Conservation (phyloP, 1,284 basidiomycete species). For the Malassezia japonica region DNA sequence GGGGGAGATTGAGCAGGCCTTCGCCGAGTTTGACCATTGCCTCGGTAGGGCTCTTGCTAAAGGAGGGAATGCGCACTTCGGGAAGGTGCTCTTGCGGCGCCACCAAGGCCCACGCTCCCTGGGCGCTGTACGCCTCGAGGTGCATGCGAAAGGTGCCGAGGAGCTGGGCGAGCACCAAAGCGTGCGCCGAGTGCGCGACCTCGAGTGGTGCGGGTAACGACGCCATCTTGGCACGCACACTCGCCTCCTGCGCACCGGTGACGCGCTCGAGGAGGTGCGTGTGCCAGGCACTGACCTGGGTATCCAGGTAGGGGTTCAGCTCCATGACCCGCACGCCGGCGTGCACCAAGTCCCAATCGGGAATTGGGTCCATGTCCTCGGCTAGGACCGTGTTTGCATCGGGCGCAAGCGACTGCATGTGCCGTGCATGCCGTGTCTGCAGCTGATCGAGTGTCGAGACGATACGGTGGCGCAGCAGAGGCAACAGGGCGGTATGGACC, state of each 20-base stretch:
- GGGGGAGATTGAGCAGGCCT: constrained; percentile 79
- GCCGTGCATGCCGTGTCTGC: constrained; percentile 2
- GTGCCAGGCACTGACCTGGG: background rate
- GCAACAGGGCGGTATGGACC: background rate
- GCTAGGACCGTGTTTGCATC: background rate
- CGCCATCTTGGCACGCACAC: background rate
- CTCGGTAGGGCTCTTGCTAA: constrained; percentile 82
- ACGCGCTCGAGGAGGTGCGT: background rate
- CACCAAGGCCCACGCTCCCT: constrained; percentile 2
- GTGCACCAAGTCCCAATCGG: constrained; percentile 16
- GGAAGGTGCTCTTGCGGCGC: background rate
- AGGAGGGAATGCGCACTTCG: constrained; percentile 61
- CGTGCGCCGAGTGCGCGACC: constrained; percentile 7
- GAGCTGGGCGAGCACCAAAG: constrained; percentile 9
- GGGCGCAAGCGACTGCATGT: background rate
- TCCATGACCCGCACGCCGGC: constrained; percentile 4
- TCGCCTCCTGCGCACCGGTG: background rate
- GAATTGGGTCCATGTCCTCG: constrained; percentile 10
- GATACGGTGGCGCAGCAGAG: background rate
- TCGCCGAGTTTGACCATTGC: constrained; percentile 80
- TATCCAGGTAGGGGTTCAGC: background rate
- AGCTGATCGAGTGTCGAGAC: constrained; percentile 1
- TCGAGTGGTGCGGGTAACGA: background rate
- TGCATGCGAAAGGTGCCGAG: constrained; percentile 8
- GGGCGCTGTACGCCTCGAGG: constrained; percentile 7